phyloP scores from a whole-genome alignment of 192 early-diverging fungal genomes.

The Backusella luteola region DNA sequence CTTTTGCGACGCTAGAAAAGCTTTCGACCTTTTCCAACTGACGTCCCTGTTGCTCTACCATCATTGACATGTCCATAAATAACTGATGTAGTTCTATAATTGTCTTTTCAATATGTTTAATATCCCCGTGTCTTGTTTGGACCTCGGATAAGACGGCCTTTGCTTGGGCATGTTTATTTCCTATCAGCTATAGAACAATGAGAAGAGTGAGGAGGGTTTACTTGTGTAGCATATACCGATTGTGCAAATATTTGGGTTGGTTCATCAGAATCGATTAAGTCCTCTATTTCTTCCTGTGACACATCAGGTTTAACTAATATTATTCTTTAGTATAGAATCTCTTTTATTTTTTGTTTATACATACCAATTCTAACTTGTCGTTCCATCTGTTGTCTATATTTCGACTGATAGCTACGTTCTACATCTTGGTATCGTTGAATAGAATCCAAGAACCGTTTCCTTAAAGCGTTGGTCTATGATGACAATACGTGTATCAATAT shows the following conservation, averaged over 20 bases:
- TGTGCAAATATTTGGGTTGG: constrained; percentile 75
- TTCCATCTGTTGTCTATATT: constrained; percentile 79
- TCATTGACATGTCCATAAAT: constrained; percentile 83
- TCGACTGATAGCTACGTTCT: constrained; percentile 70
- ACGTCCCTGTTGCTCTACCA: constrained; percentile 74
- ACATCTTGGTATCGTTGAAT: constrained; percentile 73
- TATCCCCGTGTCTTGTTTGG: constrained; percentile 79
- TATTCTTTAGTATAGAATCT: neutral
- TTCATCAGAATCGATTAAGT: constrained; percentile 68
- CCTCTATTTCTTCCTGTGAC: constrained; percentile 67
- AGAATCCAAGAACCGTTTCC: constrained; percentile 55
- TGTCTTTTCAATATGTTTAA: constrained; percentile 82
- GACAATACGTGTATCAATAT: neutral
- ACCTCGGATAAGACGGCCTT: constrained; percentile 74
- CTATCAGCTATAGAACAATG: constrained; percentile 51
- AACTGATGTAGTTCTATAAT: constrained; percentile 86
- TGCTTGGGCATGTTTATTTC: constrained; percentile 70
- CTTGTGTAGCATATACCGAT: constrained; percentile 43
- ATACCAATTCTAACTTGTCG: constrained; percentile 76
- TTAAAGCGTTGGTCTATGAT: constrained; percentile 23
- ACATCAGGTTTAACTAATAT: constrained; percentile 71
- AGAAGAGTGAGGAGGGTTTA: neutral
- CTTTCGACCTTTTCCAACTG: constrained; percentile 66
- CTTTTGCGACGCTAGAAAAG: constrained; percentile 39
- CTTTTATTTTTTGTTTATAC: neutral